Percentiles rank a stretch among this genome's conserved stretches.
Conservation (phyloP, 805 yeast genomes). For the Komagataella ulmi region DNA sequence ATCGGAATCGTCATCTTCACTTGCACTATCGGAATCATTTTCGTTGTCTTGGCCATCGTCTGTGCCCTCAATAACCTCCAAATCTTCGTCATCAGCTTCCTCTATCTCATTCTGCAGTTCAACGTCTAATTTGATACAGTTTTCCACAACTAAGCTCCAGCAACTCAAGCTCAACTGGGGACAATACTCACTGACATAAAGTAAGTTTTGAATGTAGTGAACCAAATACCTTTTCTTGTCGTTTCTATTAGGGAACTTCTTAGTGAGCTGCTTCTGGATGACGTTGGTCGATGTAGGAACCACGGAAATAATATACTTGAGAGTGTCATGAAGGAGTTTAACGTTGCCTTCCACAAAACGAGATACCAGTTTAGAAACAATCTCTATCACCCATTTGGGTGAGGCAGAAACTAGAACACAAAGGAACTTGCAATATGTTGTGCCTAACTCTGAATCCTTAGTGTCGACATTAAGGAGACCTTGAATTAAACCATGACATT, state of each 20-base stretch:
- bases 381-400: conserved; percentile 85
- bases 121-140: conserved; percentile 77
- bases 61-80: conserved; percentile 6
- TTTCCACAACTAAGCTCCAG: conserved; percentile 75
- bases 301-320: conserved; percentile 49
- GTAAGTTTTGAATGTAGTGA: conserved; percentile 53
- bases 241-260: conserved; percentile 71
- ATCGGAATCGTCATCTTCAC: conserved; percentile 12
- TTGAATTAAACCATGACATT: conserved; percentile 38
- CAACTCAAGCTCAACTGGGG: conserved; percentile 59
- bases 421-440: conserved; percentile 56
- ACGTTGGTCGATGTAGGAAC: conserved; percentile 73
- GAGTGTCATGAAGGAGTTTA: conserved; percentile 46
- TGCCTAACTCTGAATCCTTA: conserved; percentile 21
- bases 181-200: conserved; percentile 52
- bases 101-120: conserved; percentile 84
- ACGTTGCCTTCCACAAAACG: conserved; percentile 31
- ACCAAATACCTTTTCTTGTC: conserved; percentile 37
- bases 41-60: conserved; percentile 28
- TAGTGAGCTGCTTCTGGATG: conserved; percentile 43
- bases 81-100: conserved; percentile 68
- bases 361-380: conserved; percentile 51
- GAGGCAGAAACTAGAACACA: conserved; percentile 69
- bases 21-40: conserved; percentile 15
- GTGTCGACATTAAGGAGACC: conserved; percentile 43